phyloP scores from a whole-genome alignment of 2,329 filamentous ascomycete species.

The Graphiopsis chlorocephala region DNA sequence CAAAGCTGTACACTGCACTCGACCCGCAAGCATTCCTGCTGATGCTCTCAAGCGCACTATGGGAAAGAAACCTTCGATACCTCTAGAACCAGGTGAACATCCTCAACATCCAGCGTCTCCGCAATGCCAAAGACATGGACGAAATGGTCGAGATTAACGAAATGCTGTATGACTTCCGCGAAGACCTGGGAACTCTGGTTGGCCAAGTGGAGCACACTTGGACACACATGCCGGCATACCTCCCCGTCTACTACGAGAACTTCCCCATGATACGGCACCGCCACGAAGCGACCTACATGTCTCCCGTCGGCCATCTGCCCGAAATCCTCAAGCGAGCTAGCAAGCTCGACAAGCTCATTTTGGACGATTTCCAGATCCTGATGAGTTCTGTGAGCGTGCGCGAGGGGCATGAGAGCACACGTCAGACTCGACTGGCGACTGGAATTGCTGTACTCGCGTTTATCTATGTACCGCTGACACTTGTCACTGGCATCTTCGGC shows the following conservation, averaged over 20 bases:
- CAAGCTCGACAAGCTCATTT: neutral
- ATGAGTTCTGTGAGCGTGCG: constrained; percentile 1
- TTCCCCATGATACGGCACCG: neutral
- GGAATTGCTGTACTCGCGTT: constrained; percentile 19
- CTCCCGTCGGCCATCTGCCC: neutral
- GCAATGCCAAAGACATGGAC: neutral
- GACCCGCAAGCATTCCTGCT: neutral
- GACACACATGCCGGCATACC: neutral
- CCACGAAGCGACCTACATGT: neutral
- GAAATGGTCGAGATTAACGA: neutral
- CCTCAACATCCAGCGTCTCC: neutral
- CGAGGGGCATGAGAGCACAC: neutral
- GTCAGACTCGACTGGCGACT: neutral
- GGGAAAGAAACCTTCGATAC: neutral
- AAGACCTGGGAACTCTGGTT: neutral
- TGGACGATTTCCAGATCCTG: constrained; percentile 2
- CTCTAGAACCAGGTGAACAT: neutral
- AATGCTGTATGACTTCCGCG: neutral
- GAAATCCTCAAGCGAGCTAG: neutral
- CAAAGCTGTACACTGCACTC: neutral
- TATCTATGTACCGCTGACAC: constrained; percentile 24
- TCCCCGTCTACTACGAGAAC: neutral
- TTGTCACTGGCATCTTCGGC: constrained; percentile 26
- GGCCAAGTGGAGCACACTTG: neutral
- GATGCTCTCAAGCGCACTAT: neutral